phyloP scores from a whole-genome alignment of 805 yeast genomes.

The Scheffersomyces spartinae region DNA sequence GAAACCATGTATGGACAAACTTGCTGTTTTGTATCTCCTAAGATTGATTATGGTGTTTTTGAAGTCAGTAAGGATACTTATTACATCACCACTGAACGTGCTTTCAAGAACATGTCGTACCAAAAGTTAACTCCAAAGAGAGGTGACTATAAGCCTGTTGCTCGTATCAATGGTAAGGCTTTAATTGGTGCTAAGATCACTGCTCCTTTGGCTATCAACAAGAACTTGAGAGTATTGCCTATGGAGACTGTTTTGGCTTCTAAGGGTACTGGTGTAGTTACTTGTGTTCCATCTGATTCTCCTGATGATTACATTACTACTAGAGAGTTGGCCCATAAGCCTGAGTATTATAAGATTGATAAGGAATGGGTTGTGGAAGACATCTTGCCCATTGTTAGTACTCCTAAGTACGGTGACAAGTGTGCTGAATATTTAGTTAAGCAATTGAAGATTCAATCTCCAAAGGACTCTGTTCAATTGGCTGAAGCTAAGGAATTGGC shows the following conservation, averaged over 20 bases:
- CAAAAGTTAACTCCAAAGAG: constrained; percentile 87
- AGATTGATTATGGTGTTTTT: constrained; percentile 82
- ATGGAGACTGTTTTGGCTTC: constrained; percentile 94
- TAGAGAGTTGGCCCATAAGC: constrained; percentile 73
- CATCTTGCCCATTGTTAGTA: constrained; percentile 60
- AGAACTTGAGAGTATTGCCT: constrained; percentile 75
- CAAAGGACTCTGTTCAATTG: constrained; percentile 79
- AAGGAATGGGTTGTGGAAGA: constrained; percentile 78
- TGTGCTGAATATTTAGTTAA: constrained; percentile 80
- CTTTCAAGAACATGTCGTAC: constrained; percentile 94
- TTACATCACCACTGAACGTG: constrained; percentile 84
- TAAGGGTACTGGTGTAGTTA: constrained; percentile 98
- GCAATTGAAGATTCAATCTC: constrained; percentile 84
- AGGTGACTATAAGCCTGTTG: constrained; percentile 58
- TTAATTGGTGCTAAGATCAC: constrained; percentile 78
- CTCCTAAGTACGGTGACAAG: constrained; percentile 79
- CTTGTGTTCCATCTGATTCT: constrained; percentile 98
- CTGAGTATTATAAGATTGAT: constrained; percentile 80
- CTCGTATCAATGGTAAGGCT: constrained; percentile 53
- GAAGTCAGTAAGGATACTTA: constrained; percentile 67
- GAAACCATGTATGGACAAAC: constrained; percentile 99
- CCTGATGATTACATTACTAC: constrained; percentile 94
- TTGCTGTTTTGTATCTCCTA: constrained; percentile 95
- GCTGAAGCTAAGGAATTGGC: constrained; percentile 91
- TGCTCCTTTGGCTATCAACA: constrained; percentile 70